A percentile compares a stretch with the other conserved stretches of the same genome.
These are phyloP conservation scores for Salvia sclarea DNA, from an alignment of 305 asterid genomes.

Conservation along the genomic window DNA sequence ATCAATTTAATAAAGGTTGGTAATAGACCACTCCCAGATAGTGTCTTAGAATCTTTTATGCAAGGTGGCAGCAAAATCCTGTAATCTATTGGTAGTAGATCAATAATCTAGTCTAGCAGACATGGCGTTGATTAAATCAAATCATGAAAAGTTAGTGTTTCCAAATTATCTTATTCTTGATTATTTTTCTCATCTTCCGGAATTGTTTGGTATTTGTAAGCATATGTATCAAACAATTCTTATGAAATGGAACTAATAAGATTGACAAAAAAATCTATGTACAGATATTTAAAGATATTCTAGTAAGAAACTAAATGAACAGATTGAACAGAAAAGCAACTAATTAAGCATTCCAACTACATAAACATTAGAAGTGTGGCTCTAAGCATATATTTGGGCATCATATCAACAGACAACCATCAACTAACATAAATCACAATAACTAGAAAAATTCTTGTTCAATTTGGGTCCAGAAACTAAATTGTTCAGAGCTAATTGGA, in stretches of 20 bases:
- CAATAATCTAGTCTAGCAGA: not conserved
- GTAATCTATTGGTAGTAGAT: not conserved
- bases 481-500: not conserved
- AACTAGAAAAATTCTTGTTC: not conserved
- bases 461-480: not conserved
- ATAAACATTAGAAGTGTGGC: conserved; percentile 2
- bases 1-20: not conserved
- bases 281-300: not conserved
- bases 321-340: conserved; percentile 5
- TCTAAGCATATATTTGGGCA: not conserved
- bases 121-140: not conserved
- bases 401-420: not conserved
- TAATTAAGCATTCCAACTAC: not conserved
- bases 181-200: not conserved
- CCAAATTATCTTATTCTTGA: not conserved
- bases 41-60: not conserved
- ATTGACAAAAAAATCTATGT: not conserved
- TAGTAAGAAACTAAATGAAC: not conserved
- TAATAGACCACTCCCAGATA: not conserved
- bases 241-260: not conserved
- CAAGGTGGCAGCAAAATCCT: not conserved
- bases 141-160: not conserved
- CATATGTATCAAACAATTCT: not conserved
- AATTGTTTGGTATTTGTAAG: not conserved
- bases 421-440: not conserved